Evolutionary conservation across 2,329 filamentous ascomycete species (phyloP).

Genomic region (Fusarium veterinarium): DNA sequence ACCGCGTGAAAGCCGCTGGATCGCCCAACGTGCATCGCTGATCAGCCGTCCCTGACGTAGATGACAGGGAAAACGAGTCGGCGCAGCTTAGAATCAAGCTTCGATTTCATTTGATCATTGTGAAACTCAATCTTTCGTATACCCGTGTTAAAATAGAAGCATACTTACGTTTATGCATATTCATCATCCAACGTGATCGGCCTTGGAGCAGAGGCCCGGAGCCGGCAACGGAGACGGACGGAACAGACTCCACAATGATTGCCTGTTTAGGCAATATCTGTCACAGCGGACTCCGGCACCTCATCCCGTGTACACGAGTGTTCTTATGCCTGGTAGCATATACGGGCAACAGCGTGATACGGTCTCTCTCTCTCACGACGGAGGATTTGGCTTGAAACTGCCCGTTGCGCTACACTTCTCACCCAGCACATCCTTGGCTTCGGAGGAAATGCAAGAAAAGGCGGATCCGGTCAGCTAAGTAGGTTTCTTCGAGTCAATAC

Average conservation of each 20-base stretch:
- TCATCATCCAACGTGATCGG: slow-evolving; percentile 6
- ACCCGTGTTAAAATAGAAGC: background rate
- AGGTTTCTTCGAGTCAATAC: slow-evolving; percentile 6
- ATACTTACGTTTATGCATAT: background rate
- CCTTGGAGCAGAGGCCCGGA: slow-evolving; percentile 3
- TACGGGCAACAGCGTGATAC: background rate
- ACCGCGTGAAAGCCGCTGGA: slow-evolving; percentile 31
- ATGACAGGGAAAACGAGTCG: slow-evolving; percentile 9
- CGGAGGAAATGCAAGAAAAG: background rate
- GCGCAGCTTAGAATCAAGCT: background rate
- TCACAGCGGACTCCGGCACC: background rate
- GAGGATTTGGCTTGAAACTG: background rate
- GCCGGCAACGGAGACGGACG: slow-evolving; percentile 21
- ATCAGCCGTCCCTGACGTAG: slow-evolving; percentile 28
- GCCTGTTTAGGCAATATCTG: slow-evolving; percentile 32
- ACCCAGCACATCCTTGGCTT: background rate
- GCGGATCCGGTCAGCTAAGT: slow-evolving; percentile 3
- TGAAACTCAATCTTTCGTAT: background rate
- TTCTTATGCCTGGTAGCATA: slow-evolving; percentile 1
- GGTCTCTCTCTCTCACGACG: background rate
- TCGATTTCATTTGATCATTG: background rate
- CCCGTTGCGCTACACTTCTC: background rate
- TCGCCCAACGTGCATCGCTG: slow-evolving; percentile 29
- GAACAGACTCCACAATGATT: slow-evolving; percentile 18
- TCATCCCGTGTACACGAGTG: slow-evolving; percentile 1